A percentile compares a stretch with the other conserved stretches of the same genome.
Conservation (phyloP, 1,284 basidiomycete genomes). For the Cutaneotrichosporon daszewskae region DNA sequence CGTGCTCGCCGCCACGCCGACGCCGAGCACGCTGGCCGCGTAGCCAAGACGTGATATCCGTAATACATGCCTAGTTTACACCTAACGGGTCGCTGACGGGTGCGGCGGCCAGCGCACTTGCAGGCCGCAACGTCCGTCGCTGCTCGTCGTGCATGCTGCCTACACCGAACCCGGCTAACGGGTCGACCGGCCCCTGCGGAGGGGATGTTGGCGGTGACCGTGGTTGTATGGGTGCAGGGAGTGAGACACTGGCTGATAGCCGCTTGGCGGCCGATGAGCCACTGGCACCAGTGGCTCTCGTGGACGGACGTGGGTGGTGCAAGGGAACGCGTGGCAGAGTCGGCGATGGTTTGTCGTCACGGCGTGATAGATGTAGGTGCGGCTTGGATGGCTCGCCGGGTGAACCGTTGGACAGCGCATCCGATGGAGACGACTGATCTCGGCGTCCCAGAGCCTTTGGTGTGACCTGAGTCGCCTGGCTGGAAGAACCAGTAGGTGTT, state of each 20-base stretch:
- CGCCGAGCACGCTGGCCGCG: too few relatives aligned
- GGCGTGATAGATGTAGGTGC: slow-evolving; percentile 13
- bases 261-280: neutral
- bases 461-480: neutral
- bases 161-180: slow-evolving; percentile 13
- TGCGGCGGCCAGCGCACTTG: too few relatives aligned
- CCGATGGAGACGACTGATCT: neutral
- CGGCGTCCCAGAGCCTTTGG: slow-evolving; percentile 1
- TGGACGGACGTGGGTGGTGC: slow-evolving; percentile 2
- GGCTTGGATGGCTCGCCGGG: slow-evolving; percentile 4
- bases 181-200: slow-evolving; percentile 8
- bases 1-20: too few relatives aligned
- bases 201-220: neutral
- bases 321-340: slow-evolving; percentile 12
- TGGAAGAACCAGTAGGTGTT: neutral
- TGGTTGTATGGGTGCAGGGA: neutral
- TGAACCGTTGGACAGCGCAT: neutral
- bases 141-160: slow-evolving; percentile 7
- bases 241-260: neutral
- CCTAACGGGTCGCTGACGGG: too few relatives aligned
- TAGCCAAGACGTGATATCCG: too few relatives aligned
- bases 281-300: too few relatives aligned
- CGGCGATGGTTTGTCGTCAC: slow-evolving; percentile 14
- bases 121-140: too few relatives aligned
- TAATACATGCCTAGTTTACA: too few relatives aligned